Evolutionary conservation across 108 stramenopile species (phyloP).

Genomic region (Discostella pseudostelligera): DNA sequence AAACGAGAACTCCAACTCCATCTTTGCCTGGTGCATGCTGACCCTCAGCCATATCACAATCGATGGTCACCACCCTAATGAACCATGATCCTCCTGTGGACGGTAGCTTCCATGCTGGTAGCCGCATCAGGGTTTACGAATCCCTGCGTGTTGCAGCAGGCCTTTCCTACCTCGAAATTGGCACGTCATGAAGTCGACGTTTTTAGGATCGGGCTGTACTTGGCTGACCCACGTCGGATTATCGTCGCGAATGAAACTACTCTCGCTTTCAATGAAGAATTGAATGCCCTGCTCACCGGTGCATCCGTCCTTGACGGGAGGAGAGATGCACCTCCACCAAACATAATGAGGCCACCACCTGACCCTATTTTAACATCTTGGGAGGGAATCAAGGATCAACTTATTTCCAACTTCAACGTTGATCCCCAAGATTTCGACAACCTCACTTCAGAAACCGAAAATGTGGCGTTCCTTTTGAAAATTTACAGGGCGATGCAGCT

Average conservation of each 20-base stretch:
- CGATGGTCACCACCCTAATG: too few species aligned
- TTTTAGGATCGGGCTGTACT: too few species aligned
- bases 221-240: too few species aligned
- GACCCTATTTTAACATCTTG: conserved; percentile 21
- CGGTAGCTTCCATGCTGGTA: background rate
- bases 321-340: background rate
- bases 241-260: too few species aligned
- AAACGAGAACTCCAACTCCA: too few species aligned
- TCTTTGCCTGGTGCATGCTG: too few species aligned
- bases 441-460: conserved; percentile 53
- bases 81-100: background rate
- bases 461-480: conserved; percentile 15
- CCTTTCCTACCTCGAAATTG: too few species aligned
- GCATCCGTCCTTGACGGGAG: conserved; percentile 14
- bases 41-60: too few species aligned
- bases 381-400: conserved; percentile 32
- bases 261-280: background rate
- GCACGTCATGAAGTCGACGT: too few species aligned
- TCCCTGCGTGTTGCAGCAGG: too few species aligned
- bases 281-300: conserved; percentile 6
- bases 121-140: background rate
- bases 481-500: conserved; percentile 36
- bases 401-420: conserved; percentile 20
- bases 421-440: conserved; percentile 41
- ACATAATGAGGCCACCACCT: conserved; percentile 32